Conservation (phyloP, 331 rosid genomes). For the Erythrophleum ivorense region DNA sequence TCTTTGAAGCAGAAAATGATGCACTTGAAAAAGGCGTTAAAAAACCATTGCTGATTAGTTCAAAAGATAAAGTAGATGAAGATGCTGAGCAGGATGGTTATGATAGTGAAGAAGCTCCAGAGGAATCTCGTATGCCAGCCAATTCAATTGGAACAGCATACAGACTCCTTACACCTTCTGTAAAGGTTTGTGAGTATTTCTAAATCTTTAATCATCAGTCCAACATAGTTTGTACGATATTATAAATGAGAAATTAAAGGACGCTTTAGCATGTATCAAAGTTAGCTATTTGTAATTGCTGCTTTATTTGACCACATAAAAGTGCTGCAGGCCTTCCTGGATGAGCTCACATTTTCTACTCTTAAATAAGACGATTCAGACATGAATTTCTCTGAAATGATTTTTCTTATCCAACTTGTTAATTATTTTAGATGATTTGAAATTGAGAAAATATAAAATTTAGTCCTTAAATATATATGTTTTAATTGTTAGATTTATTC, state of each 20-base stretch:
- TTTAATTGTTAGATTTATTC: too few relatives aligned
- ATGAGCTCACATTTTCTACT: too few relatives aligned
- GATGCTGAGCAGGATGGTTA: conserved; percentile 77
- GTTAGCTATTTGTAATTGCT: not conserved
- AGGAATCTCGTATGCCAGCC: conserved; percentile 73
- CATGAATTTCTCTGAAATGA: too few relatives aligned
- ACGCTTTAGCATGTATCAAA: not conserved
- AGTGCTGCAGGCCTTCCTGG: too few relatives aligned
- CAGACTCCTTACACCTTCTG: conserved; percentile 93
- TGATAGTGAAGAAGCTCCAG: conserved; percentile 85
- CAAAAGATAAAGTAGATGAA: conserved; percentile 66
- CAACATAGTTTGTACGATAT: too few relatives aligned
- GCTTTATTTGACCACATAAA: not conserved
- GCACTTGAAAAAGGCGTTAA: conserved; percentile 72
- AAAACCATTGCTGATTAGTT: conserved; percentile 66
- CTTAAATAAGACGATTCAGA: too few relatives aligned
- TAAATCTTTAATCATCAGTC: not conserved
- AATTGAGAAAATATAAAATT: too few relatives aligned
- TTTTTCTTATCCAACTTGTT: too few relatives aligned
- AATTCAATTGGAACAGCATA: conserved; percentile 76
- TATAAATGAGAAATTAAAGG: too few relatives aligned
- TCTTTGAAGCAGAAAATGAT: conserved; percentile 43
- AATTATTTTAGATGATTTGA: too few relatives aligned
- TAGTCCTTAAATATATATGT: too few relatives aligned
- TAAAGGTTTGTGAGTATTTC: conserved; percentile 66